Evolutionary conservation across 2,329 filamentous ascomycete species (phyloP).

Genomic region (Neophaeococcomyces aloes): DNA sequence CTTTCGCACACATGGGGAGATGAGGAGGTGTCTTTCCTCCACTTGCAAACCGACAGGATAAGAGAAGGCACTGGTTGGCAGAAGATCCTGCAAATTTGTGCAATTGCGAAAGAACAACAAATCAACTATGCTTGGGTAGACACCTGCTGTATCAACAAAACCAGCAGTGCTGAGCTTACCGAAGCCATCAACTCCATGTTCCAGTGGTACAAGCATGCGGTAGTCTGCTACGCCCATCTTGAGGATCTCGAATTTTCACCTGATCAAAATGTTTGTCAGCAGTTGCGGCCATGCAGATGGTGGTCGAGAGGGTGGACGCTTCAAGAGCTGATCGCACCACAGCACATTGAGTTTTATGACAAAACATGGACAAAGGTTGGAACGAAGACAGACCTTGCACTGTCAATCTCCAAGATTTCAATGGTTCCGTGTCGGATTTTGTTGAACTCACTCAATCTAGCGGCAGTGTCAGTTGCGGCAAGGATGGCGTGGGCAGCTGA

Average conservation of each 20-base stretch:
- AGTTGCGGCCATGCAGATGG: constrained; percentile 8
- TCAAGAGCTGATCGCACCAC: constrained; percentile 19
- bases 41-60: too few relatives aligned
- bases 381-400: too few relatives aligned
- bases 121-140: constrained; percentile 18
- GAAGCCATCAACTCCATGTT: too few relatives aligned
- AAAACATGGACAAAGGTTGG: too few relatives aligned
- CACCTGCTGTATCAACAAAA: constrained; percentile 19
- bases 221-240: constrained; percentile 15
- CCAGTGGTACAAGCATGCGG: constrained; percentile 14
- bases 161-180: constrained; percentile 12
- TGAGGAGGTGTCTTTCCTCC: too few relatives aligned
- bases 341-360: too few relatives aligned
- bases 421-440: too few relatives aligned
- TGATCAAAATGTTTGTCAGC: background rate
- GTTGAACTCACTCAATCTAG: too few relatives aligned
- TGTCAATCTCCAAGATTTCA: too few relatives aligned
- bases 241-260: constrained; percentile 13
- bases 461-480: constrained; percentile 25
- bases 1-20: constrained; percentile 21
- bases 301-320: constrained; percentile 18
- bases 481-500: constrained; percentile 34
- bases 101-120: constrained; percentile 5
- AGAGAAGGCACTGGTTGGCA: too few relatives aligned
- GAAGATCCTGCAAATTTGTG: background rate